These are phyloP conservation scores for Myxozyma lipomycoides DNA, from an alignment of 805 yeast genomes.

Conservation along the genomic window DNA sequence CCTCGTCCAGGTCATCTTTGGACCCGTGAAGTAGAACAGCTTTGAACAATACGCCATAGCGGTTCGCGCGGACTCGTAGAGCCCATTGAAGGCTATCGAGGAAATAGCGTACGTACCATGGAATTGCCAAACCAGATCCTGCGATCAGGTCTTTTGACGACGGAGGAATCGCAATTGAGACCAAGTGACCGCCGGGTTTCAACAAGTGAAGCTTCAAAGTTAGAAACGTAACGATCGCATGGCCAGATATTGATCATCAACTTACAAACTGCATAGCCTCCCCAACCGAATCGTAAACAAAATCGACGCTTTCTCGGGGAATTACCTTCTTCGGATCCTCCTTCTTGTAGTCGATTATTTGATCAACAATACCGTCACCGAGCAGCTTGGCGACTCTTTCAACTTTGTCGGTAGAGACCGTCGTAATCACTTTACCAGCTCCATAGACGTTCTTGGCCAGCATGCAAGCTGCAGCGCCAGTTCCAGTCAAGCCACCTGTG, in stretches of 20 bases:
- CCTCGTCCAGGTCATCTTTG: slow-evolving; percentile 3
- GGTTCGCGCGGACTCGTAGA: neutral
- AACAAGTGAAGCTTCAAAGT: slow-evolving; percentile 12
- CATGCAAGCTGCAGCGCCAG: slow-evolving; percentile 28
- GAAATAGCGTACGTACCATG: slow-evolving; percentile 1
- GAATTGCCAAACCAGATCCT: neutral
- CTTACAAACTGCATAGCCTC: slow-evolving; percentile 8
- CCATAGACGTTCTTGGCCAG: slow-evolving; percentile 28
- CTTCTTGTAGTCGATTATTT: slow-evolving; percentile 29
- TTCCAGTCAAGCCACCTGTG: slow-evolving; percentile 18
- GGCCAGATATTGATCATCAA: neutral
- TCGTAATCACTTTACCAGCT: slow-evolving; percentile 25
- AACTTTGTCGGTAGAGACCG: slow-evolving; percentile 29
- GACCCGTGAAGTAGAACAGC: slow-evolving; percentile 8
- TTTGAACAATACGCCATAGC: slow-evolving; percentile 11
- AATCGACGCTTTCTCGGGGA: slow-evolving; percentile 20
- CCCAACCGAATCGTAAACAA: slow-evolving; percentile 27
- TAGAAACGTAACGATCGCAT: neutral
- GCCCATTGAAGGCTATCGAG: slow-evolving; percentile 4
- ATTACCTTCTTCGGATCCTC: slow-evolving; percentile 19
- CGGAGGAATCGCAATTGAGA: slow-evolving; percentile 20
- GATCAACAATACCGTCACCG: slow-evolving; percentile 27
- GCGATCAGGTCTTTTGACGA: neutral
- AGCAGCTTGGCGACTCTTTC: slow-evolving; percentile 15
- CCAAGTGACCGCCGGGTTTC: slow-evolving; percentile 22